Evolutionary conservation across 768 basidiomycete genomes (phyloP).

Genomic region (Amyloporia xantha): DNA sequence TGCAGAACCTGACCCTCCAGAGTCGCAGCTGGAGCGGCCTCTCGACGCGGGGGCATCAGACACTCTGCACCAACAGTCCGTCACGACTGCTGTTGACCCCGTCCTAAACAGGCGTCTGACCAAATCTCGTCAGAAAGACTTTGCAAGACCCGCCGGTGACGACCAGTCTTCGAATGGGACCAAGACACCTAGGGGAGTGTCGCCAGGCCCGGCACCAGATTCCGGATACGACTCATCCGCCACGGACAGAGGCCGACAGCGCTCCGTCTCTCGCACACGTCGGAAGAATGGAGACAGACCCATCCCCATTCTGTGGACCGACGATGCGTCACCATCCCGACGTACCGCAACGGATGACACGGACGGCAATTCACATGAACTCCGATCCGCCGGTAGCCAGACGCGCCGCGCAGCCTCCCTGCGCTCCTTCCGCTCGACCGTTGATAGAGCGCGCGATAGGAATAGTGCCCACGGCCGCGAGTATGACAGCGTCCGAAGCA

Average conservation of each 20-base stretch:
- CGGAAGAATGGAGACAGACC: conserved; percentile 10
- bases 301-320: conserved; percentile 21
- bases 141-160: neutral
- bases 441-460: neutral
- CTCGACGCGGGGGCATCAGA: neutral
- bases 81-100: conserved; percentile 8
- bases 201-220: conserved; percentile 11
- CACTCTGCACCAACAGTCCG: conserved; percentile 2
- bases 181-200: neutral
- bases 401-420: conserved; percentile 17
- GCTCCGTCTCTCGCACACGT: conserved; percentile 7
- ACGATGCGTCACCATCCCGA: neutral
- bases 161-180: neutral
- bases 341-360: conserved; percentile 1
- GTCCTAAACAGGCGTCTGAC: too few species aligned
- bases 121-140: neutral
- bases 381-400: neutral
- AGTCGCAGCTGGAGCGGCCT: neutral
- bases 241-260: neutral
- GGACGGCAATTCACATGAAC: neutral
- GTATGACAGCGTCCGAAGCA: conserved; percentile 14
- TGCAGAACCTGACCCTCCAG: neutral
- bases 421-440: conserved; percentile 18
- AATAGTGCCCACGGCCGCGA: conserved; percentile 3
- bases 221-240: conserved; percentile 17